Evolutionary conservation across 2,329 filamentous ascomycete genomes (phyloP), one percentile per base, ranked within the genome.

Genomic region (Pestalotiopsis sp.): DNA sequence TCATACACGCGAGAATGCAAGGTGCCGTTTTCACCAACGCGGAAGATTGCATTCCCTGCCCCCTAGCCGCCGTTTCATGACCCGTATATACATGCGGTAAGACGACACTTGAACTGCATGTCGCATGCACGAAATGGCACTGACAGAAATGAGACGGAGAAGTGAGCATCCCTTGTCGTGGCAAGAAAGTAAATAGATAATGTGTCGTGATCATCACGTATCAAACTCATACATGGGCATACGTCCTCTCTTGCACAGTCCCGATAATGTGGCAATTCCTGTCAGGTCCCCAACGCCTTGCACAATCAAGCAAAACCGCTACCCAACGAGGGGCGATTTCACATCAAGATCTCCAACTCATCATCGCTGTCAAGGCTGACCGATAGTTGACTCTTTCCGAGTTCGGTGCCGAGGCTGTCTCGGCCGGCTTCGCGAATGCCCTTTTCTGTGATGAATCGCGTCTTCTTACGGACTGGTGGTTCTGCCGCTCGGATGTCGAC

Each of bases 371-470:
- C 72, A 24, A 82, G 73, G 65, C 73, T 71, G 40, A 81, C 74
- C n/a, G 56, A 24, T 17, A 14, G 20, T 74, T 76, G 78, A 66
- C 70, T 66, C 68, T 40, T 70, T 17, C 67, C 62, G 58, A 82
- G 77, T 64, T 87, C 86, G n/a, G 78, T 82, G 10, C 90, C 89
- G 2, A 94, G 76, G 74, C 91, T 94, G 75, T 94, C 92, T 68
- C 91, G 84, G 1, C 92, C 92, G 3, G 92, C 92, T 78, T 93
- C 91, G 66, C 89, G 87, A 70, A 94, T 94, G 0, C 92, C 92
- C 76, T 91, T 92, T 56, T 89, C 89, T 30, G 92, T 93, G 55
- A 94, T 86, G 75, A 94, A 94, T n/a, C 92, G 84, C 64, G 92
- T 94, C 84, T 93, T 93, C 80, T 93, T 91, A 71, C 87, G 84